phyloP scores from a whole-genome alignment of 352 stramenopile species.

The Saprolegnia parasitica region DNA sequence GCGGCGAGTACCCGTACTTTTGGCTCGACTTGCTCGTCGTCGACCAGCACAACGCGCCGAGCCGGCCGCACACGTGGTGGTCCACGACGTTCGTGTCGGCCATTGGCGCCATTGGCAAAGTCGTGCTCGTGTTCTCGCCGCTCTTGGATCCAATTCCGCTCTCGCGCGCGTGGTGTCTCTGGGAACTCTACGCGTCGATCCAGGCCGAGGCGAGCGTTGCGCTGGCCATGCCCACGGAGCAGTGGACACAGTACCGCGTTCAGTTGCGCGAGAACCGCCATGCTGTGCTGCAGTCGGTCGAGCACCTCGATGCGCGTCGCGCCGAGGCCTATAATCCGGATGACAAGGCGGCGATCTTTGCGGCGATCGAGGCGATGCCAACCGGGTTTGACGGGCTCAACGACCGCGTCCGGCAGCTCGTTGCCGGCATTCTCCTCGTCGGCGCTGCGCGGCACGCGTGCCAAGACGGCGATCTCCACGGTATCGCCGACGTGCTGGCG shows the following conservation, averaged over 20 bases:
- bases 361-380: constrained; percentile 1
- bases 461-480: constrained; percentile 15
- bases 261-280: constrained; percentile 23
- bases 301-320: constrained; percentile 8
- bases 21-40: constrained; percentile 29
- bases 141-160: constrained; percentile 25
- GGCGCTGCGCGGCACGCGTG: constrained; percentile 16
- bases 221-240: constrained; percentile 28
- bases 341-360: constrained; percentile 16
- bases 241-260: constrained; percentile 25
- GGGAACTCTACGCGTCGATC: constrained; percentile 26
- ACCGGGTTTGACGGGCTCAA: constrained; percentile 25
- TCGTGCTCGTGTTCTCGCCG: constrained; percentile 26
- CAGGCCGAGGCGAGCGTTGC: not conserved
- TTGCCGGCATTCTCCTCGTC: constrained; percentile 24
- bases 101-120: constrained; percentile 25
- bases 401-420: constrained; percentile 16
- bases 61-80: constrained; percentile 20
- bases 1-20: constrained; percentile 18
- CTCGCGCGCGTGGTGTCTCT: constrained; percentile 27
- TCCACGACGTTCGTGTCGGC: constrained; percentile 28
- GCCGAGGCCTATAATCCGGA: constrained; percentile 21
- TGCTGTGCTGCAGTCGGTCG: constrained; percentile 1
- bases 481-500: constrained; percentile 3
- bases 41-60: constrained; percentile 26